These are phyloP conservation scores for Rhynchospora breviuscula DNA, from an alignment of 176 grass and related monocot genomes.

Conservation along the genomic window DNA sequence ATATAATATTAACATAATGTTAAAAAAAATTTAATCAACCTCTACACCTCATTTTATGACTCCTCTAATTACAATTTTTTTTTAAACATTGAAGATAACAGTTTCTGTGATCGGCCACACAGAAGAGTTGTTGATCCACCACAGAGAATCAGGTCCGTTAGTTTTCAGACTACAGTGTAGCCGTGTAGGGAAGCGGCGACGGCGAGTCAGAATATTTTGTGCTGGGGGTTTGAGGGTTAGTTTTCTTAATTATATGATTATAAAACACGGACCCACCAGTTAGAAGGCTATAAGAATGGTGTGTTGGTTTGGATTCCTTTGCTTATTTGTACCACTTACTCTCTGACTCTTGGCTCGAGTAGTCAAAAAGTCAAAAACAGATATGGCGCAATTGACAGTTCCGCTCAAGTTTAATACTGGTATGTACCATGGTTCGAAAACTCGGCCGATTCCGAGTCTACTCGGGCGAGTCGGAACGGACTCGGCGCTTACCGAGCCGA, in stretches of 20 bases:
- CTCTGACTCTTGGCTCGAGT: neutral
- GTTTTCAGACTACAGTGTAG: neutral
- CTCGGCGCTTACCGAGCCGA: too few species aligned
- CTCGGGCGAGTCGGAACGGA: too few species aligned
- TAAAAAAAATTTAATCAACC: neutral
- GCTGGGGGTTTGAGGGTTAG: neutral
- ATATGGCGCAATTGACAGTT: neutral
- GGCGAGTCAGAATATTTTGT: neutral
- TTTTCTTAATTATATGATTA: neutral
- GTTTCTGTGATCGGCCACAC: neutral
- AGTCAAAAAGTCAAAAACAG: neutral
- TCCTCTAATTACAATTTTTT: neutral
- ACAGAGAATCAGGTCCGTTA: neutral
- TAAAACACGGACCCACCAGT: neutral
- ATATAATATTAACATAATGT: too few species aligned
- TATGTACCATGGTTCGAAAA: too few species aligned
- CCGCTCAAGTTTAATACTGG: too few species aligned
- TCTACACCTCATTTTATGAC: neutral
- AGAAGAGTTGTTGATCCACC: neutral
- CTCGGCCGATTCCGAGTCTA: too few species aligned
- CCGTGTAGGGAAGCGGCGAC: neutral
- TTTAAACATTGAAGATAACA: neutral
- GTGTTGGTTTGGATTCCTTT: neutral
- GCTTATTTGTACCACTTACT: neutral
- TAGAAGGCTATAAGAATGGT: neutral